A percentile compares a stretch with the other conserved stretches of the same genome.
phyloP scores from a whole-genome alignment of 305 asterid species.

The Ruellia speciosa region DNA sequence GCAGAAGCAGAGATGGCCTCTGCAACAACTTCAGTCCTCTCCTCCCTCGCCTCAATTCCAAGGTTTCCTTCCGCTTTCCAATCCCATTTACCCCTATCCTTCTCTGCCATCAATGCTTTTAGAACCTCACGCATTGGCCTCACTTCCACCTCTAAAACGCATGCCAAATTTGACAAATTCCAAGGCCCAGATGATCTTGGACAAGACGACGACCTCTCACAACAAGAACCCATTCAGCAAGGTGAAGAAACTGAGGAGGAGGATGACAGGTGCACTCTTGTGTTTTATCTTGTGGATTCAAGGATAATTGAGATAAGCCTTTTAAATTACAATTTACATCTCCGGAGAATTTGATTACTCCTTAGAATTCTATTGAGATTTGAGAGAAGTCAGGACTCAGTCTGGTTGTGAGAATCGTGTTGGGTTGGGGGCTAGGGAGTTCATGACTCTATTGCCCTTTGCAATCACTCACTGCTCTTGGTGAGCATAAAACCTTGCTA shows the following conservation, averaged over 20 bases:
- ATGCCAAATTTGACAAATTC: slow-evolving; percentile 71
- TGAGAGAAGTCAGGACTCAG: not conserved
- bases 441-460: not conserved
- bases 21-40: slow-evolving; percentile 30
- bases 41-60: slow-evolving; percentile 28
- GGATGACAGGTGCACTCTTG: slow-evolving; percentile 55
- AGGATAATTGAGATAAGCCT: not conserved
- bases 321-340: not conserved
- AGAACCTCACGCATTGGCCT: slow-evolving; percentile 21
- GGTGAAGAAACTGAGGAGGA: slow-evolving; percentile 52
- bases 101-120: slow-evolving; percentile 13
- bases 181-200: slow-evolving; percentile 40
- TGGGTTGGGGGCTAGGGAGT: not conserved
- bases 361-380: too few species aligned
- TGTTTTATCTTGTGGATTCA: too few species aligned
- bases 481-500: not conserved
- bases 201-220: slow-evolving; percentile 16
- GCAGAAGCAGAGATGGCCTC: slow-evolving; percentile 39
- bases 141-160: slow-evolving; percentile 25
- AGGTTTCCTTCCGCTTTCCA: slow-evolving; percentile 24
- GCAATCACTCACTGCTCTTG: not conserved
- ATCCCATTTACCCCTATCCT: slow-evolving; percentile 25
- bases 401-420: not conserved
- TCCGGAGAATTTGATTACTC: not conserved
- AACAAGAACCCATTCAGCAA: slow-evolving; percentile 21